Base-by-base conservation (phyloP, 2,329 filamentous ascomycete species). In the Calcarisporium arbuscula region DNA sequence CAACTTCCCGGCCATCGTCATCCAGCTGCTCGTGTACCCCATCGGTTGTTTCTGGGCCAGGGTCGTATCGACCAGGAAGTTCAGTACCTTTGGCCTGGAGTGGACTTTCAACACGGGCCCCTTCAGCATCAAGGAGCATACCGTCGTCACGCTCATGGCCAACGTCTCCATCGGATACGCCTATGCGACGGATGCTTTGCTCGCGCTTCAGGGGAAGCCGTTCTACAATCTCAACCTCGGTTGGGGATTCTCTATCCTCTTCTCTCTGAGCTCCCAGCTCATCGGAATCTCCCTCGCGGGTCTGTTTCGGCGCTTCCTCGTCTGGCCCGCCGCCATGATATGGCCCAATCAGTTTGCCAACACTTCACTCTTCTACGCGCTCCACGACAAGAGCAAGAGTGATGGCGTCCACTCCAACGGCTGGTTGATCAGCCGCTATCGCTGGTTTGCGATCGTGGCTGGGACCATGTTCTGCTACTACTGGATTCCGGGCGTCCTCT, bases 261-360 rank as follows among this genome's bases (percentile, higher is more conserved):
- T 80, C 38, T 67, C 65, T 9, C 65, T 80, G 39, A 74, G 72
- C 14, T 76, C 72, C 1, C 70, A 79, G 41, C 61, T 74, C 44
- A 72, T 77, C 30, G 77, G 77, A 5, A 77, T 78, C 42, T 74
- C 74, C 2, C 56, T 80, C 12, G 75, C 77, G 1, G 75, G 75
- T 1, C 52, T 79, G 28, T 64, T 66, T 20, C 63, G 73, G 19
- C 64, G 70, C 17, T 79, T 74, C 52, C 62, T 80, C 15, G 66
- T 74, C n/a, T 68, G 61, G 52, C 76, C 72, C 1, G 70, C 75
- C 2, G 67, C 72, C 20, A 79, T 79, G 74, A 69, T 79, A 39
- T 80, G 75, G 74, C 75, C 75, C 3, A 61, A 59, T 68, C 35
- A 65, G 62, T 48, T 66, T 17, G 56, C 56, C 4, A 72, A 65